These are phyloP conservation scores for Triangularia verruculosa DNA, from an alignment of 2,329 filamentous ascomycete species.

Conservation along the genomic window DNA sequence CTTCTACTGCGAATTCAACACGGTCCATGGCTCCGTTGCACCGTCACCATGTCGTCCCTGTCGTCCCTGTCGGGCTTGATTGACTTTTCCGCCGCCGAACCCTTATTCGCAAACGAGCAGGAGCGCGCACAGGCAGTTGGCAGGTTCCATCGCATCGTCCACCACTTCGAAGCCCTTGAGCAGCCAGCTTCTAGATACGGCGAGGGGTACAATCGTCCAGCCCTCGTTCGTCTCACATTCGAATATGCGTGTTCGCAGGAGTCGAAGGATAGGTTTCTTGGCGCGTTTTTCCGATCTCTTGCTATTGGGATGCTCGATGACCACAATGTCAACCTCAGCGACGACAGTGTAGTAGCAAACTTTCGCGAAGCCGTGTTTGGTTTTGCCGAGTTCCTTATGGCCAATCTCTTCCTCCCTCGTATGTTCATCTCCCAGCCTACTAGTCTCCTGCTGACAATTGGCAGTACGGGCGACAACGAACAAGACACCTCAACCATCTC, in stretches of 20 bases:
- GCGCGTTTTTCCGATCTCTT: constrained; percentile 28
- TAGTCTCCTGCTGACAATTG: not conserved
- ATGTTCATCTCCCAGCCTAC: constrained; percentile 5
- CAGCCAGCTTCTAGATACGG: constrained; percentile 6
- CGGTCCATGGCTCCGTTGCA: too few species aligned
- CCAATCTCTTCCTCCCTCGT: constrained; percentile 29
- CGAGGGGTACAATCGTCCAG: constrained; percentile 24
- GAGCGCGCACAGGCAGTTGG: constrained; percentile 9
- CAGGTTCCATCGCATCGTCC: constrained; percentile 16
- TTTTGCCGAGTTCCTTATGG: constrained; percentile 28
- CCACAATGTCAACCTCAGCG: constrained; percentile 18
- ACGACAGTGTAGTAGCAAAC: constrained; percentile 18
- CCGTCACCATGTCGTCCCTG: too few species aligned
- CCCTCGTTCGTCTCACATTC: constrained; percentile 28
- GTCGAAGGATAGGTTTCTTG: constrained; percentile 27
- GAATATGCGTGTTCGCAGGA: constrained; percentile 28
- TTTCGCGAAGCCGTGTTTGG: constrained; percentile 18
- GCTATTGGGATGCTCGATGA: constrained; percentile 22
- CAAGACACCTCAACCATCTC: constrained; percentile 30
- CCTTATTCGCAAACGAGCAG: constrained; percentile 11
- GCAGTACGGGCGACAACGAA: constrained; percentile 28
- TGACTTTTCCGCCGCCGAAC: constrained; percentile 9
- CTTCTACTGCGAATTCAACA: too few species aligned
- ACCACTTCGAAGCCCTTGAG: constrained; percentile 11
- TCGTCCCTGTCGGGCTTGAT: too few species aligned